Conservation (phyloP, 2,329 filamentous ascomycete species). For the Trichoderma guizhouense region DNA sequence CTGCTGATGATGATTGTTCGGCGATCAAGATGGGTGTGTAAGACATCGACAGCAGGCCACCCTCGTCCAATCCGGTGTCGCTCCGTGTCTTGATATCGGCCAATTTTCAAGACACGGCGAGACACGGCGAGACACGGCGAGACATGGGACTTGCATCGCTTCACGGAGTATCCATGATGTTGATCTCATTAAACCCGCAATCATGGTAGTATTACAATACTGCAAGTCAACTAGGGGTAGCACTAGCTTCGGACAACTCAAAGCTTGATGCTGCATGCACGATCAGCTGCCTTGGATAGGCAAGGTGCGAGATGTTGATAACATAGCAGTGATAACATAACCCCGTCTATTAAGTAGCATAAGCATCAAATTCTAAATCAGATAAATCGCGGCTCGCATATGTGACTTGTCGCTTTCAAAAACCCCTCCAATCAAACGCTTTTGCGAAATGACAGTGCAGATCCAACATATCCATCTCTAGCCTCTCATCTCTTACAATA, state of each 20-base stretch:
- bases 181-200: neutral
- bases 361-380: neutral
- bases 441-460: neutral
- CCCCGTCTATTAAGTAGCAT: neutral
- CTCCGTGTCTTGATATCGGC: neutral
- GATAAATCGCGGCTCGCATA: neutral
- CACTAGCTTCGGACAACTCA: neutral
- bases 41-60: neutral
- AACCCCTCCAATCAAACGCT: neutral
- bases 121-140: neutral
- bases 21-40: neutral
- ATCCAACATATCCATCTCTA: neutral
- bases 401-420: neutral
- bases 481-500: neutral
- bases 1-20: neutral
- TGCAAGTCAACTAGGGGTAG: neutral
- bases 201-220: neutral
- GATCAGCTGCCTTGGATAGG: neutral
- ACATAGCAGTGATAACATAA: neutral
- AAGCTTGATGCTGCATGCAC: neutral
- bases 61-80: neutral
- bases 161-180: neutral
- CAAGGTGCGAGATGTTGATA: neutral
- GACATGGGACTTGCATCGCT: neutral
- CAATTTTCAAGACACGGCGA: constrained; percentile 2